Evolutionary conservation across 148 eudicot species (phyloP), one percentile per base, ranked within the genome.

Genomic region (Gaultheria prostrata): DNA sequence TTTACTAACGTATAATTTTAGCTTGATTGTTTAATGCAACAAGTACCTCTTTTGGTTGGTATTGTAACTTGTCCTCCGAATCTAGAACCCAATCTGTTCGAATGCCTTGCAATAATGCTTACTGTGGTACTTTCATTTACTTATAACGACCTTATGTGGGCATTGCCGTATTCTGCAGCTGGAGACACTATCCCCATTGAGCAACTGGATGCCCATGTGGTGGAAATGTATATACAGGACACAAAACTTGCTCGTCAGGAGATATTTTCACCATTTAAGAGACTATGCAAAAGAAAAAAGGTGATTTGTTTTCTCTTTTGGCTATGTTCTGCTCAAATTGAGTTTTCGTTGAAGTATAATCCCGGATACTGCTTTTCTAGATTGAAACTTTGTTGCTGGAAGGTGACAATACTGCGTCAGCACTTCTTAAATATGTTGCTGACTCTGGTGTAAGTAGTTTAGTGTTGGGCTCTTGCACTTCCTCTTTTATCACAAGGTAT

Each of bases 381-480:
- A 85, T 95, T 13, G 94, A 93, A 63, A 95, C 91, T 24, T 24
- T 89, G 84, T 82, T 95, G 71, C 88, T 95, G 82, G 98, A 95
- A 87, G 85, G 93, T 79, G 94, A 86, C 75, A 90, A 82, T 86
- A 89, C 90, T 70, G 91, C 97, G 46, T 85, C 85, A 33, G 93
- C 87, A 12, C 90, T 95, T 72, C 85, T 91, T 15, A 86, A 85
- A 24, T 92, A 89, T 84, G 84, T 91, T 59, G 76, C 78, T 30
- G 87, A 89, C 77, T 87, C 91, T 3, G 80, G 85, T 61, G 79
- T 90, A 30, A 87, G 81, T 83, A 90, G 87, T 85, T 89, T 95
- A 82, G 97, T 95, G 21, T 71, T 95, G 86, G 98, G 98, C 30
- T 93, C 97, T 67, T 89, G 89, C 84, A 80, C 91, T n/a, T 51